A percentile compares a stretch with the other conserved stretches of the same genome.
phyloP scores from a whole-genome alignment of 768 basidiomycete genomes.

The Sutorius australiensis region DNA sequence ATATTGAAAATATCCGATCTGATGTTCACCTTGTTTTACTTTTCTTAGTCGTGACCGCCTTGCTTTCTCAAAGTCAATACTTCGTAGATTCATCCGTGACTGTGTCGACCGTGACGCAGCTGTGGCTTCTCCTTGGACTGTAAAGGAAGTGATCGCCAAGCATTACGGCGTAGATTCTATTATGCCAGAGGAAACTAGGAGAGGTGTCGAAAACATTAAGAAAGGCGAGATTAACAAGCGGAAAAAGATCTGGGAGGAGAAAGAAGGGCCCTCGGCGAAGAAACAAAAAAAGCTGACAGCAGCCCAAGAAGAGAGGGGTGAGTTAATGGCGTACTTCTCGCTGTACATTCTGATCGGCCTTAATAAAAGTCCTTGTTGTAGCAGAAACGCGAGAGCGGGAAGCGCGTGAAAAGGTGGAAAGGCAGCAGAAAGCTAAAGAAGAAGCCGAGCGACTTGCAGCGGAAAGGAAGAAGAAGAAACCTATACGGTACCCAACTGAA shows the following conservation, averaged over 20 bases:
- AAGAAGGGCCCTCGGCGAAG: constrained; percentile 77
- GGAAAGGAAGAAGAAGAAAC: constrained; percentile 86
- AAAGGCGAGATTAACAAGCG: constrained; percentile 90
- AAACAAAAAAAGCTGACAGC: constrained; percentile 76
- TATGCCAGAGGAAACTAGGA: constrained; percentile 83
- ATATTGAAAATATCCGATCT: neutral
- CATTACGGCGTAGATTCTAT: constrained; percentile 81
- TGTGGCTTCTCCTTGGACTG: constrained; percentile 93
- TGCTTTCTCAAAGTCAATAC: constrained; percentile 94
- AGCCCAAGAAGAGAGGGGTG: constrained; percentile 74
- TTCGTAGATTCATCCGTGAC: constrained; percentile 93
- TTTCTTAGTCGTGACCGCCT: constrained; percentile 81
- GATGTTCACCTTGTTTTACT: neutral
- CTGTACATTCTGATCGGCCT: constrained; percentile 9
- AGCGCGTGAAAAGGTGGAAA: constrained; percentile 65
- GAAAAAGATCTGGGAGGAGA: constrained; percentile 87
- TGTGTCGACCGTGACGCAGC: constrained; percentile 91
- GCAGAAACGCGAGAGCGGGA: constrained; percentile 69
- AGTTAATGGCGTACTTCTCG: constrained; percentile 3
- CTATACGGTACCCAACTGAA: constrained; percentile 89
- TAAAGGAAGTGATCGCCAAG: constrained; percentile 79
- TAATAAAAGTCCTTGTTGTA: constrained; percentile 31
- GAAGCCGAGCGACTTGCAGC: constrained; percentile 68
- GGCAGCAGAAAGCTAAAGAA: constrained; percentile 59
- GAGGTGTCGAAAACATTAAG: constrained; percentile 74